These are phyloP conservation scores for Epichloe hybrida DNA, from an alignment of 2,329 filamentous ascomycete species.

Conservation along the genomic window DNA sequence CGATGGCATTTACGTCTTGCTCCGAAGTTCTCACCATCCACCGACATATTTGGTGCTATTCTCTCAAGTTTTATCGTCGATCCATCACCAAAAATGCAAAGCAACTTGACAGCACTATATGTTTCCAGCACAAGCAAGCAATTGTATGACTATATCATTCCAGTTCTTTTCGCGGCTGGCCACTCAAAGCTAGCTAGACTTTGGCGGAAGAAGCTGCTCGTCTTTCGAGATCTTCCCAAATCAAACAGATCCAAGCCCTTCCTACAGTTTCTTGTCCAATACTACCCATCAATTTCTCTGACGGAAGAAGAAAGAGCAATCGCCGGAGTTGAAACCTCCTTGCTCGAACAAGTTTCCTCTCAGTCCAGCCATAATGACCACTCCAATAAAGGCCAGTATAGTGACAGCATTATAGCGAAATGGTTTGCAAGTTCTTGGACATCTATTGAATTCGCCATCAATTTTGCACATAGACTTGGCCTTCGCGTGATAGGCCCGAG, in stretches of 20 bases:
- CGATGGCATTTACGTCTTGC: slow-evolving; percentile 35
- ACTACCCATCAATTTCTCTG: slow-evolving; percentile 28
- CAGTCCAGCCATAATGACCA: not conserved
- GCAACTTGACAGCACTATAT: slow-evolving; percentile 32
- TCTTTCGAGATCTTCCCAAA: slow-evolving; percentile 28
- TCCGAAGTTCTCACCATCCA: slow-evolving; percentile 27
- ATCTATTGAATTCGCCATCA: slow-evolving; percentile 57
- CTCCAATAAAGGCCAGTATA: slow-evolving; percentile 11
- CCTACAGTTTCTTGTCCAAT: slow-evolving; percentile 32
- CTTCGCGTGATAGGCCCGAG: slow-evolving; percentile 59
- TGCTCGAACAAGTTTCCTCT: not conserved
- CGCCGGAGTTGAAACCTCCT: slow-evolving; percentile 1
- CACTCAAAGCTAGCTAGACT: slow-evolving; percentile 26
- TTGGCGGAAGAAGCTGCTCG: slow-evolving; percentile 34
- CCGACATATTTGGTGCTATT: slow-evolving; percentile 27
- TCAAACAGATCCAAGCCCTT: slow-evolving; percentile 31
- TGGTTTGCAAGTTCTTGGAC: slow-evolving; percentile 66
- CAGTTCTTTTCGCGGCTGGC: slow-evolving; percentile 35
- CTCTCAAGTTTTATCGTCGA: slow-evolving; percentile 30
- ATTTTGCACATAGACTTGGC: slow-evolving; percentile 55
- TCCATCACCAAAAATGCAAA: slow-evolving; percentile 21
- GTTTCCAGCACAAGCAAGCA: slow-evolving; percentile 25
- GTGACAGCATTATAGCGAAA: slow-evolving; percentile 53
- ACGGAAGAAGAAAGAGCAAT: slow-evolving; percentile 22
- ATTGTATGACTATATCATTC: slow-evolving; percentile 39